phyloP scores from a whole-genome alignment of 768 basidiomycete genomes.

The Nidula microcarpa region DNA sequence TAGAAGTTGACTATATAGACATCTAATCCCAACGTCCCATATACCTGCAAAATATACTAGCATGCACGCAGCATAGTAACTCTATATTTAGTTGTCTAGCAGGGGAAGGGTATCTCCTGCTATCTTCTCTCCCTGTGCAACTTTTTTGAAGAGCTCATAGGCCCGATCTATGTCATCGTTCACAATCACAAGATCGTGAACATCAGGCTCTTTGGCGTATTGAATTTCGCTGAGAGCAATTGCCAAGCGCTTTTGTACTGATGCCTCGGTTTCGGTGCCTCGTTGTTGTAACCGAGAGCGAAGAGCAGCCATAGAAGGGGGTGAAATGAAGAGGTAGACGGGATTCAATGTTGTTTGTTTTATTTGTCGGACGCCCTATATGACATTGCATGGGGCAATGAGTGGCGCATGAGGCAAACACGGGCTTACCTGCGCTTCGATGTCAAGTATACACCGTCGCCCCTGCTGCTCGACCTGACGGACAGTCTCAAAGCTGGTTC shows the following conservation, averaged over 20 bases:
- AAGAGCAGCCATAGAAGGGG: constrained; percentile 74
- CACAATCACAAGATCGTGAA: constrained; percentile 82
- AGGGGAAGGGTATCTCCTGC: constrained; percentile 64
- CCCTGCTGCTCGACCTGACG: constrained; percentile 62
- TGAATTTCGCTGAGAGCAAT: constrained; percentile 79
- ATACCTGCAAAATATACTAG: no score
- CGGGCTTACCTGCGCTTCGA: constrained; percentile 82
- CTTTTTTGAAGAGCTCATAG: constrained; percentile 69
- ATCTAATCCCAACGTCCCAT: no score
- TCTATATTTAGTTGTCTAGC: constrained; percentile 43
- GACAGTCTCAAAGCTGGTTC: constrained; percentile 81
- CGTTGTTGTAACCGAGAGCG: constrained; percentile 69
- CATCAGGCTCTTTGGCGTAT: constrained; percentile 73
- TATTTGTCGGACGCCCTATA: constrained; percentile 88
- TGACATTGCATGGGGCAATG: constrained; percentile 1
- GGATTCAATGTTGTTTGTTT: constrained; percentile 80
- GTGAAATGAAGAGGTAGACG: constrained; percentile 89
- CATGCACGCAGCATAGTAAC: no score
- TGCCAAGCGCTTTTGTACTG: constrained; percentile 70
- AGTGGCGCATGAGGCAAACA: no score
- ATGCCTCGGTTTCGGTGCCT: constrained; percentile 78
- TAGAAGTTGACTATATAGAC: no score
- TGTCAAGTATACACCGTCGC: constrained; percentile 88
- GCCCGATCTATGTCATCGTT: constrained; percentile 88
- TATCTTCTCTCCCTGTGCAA: constrained; percentile 69